phyloP scores from a whole-genome alignment of 805 yeast species.

The Pichia californica region DNA sequence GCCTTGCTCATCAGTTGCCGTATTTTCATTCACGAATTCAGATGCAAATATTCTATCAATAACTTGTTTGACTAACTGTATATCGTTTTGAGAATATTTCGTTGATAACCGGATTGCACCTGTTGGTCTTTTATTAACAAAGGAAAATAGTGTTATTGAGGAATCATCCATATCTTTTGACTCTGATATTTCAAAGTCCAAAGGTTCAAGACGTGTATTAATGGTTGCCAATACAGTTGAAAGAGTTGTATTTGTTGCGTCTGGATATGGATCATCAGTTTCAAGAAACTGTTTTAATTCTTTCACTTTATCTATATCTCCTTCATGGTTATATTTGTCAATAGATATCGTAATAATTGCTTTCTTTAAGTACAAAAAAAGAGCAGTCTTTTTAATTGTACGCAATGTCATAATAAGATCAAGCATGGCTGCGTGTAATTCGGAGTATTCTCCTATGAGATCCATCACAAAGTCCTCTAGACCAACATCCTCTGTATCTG shows the following conservation, averaged over 20 bases:
- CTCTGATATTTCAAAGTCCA: slow-evolving; percentile 35
- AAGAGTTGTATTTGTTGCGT: slow-evolving; percentile 3
- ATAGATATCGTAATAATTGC: slow-evolving; percentile 6
- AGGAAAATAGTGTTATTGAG: slow-evolving; percentile 28
- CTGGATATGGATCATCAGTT: slow-evolving; percentile 8
- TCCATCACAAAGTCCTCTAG: too few relatives aligned
- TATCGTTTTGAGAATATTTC: slow-evolving; percentile 31
- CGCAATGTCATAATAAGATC: slow-evolving; percentile 16
- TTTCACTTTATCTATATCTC: background rate
- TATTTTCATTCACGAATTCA: slow-evolving; percentile 5
- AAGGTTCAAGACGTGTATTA: slow-evolving; percentile 26
- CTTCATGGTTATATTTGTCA: background rate
- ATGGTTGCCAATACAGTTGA: slow-evolving; percentile 16
- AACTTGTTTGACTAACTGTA: slow-evolving; percentile 40
- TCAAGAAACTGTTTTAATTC: background rate
- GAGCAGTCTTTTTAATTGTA: slow-evolving; percentile 2
- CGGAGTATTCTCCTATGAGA: too few relatives aligned
- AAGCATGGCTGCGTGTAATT: slow-evolving; percentile 13
- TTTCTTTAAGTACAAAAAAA: slow-evolving; percentile 8
- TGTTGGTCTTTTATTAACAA: slow-evolving; percentile 36
- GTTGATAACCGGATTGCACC: slow-evolving; percentile 34
- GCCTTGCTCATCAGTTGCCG: background rate
- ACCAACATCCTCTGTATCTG: too few relatives aligned
- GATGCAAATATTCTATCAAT: slow-evolving; percentile 33
- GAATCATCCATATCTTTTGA: slow-evolving; percentile 28